These are phyloP conservation scores for Dictyostelium citrinum DNA, from an alignment of 78 protist species.

Conservation along the genomic window DNA sequence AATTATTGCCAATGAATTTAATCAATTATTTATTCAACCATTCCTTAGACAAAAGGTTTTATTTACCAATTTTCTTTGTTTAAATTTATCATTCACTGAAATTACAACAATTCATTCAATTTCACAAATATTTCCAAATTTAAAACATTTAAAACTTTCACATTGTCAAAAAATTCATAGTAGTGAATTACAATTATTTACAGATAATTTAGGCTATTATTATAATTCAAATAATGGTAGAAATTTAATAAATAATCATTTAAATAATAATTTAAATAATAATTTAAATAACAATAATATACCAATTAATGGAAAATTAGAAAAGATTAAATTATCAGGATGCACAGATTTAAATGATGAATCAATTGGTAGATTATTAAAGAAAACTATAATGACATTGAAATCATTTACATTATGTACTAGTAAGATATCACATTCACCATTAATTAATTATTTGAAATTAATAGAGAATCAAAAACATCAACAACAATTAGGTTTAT, in stretches of 20 bases:
- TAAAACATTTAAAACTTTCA: constrained; percentile 6
- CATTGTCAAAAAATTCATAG: not conserved
- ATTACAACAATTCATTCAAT: not conserved
- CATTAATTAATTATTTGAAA: not conserved
- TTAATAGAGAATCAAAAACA: not conserved
- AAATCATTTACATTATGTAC: not conserved
- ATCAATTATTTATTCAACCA: not conserved
- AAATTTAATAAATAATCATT: too few species aligned
- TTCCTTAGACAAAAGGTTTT: not conserved
- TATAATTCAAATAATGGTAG: not conserved
- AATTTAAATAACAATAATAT: not conserved
- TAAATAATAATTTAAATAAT: not conserved
- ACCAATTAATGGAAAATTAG: not conserved
- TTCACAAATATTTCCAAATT: not conserved
- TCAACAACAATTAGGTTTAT: not conserved
- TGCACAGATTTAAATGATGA: constrained; percentile 14
- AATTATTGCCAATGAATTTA: not conserved
- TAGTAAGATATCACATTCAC: not conserved
- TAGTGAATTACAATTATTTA: not conserved
- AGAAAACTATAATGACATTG: not conserved
- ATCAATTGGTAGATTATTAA: not conserved
- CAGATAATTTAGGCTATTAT: not conserved
- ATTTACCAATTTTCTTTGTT: not conserved
- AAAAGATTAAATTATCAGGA: constrained; percentile 19
- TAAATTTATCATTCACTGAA: constrained; percentile 14